Base-by-base conservation (phyloP, 345 rosid genomes). In the Syzygium oleosum region DNA sequence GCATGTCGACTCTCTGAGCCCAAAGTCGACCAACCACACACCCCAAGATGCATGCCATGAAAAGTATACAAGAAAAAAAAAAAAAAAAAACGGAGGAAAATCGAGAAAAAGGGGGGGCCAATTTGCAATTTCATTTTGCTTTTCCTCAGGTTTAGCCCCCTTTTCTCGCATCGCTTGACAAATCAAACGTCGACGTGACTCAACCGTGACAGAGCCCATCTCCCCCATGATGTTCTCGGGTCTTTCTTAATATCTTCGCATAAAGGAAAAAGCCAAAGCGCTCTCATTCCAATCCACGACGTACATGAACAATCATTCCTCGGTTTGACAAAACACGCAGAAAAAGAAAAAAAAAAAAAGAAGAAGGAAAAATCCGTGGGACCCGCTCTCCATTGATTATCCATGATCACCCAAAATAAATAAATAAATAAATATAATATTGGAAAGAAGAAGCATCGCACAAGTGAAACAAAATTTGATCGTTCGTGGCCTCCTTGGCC, bases 131-230 rank as follows among this genome's bases (percentile, higher is more conserved):
- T 68, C 22, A 2, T 16, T 31, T 68, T 68, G 79, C 79, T 68
- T 68, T 68, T 68, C 46, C 46, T 5, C 46, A 43, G 46, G 46
- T 43, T 43, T 43, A 6, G 46, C 46, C 21, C 51, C 41, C 29
- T 2, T 31, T 31, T 41, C n/a, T 21, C 51, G 49, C 29, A 59
- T 63, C 49, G 16, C 34, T 21, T 9, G 49, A 31, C 84, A 51
- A 9, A 68, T 61, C 87, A 83, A 90, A 93, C 94, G 94, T 93
- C 88, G 94, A 92, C 92, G 90, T 92, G 95, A 93, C 93, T 87
- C 92, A 88, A 90, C 93, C 90, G 88, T 92, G 94, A 92, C 94
- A 91, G 88, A 55, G 80, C 84, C 55, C 38, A 54, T 78, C 86
- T 55, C 25, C 86, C 61, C 78, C 80, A 34, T 34, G 9, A 73